Evolutionary conservation across 1,284 basidiomycete species (phyloP).

Genomic region (Malassezia restricta): DNA sequence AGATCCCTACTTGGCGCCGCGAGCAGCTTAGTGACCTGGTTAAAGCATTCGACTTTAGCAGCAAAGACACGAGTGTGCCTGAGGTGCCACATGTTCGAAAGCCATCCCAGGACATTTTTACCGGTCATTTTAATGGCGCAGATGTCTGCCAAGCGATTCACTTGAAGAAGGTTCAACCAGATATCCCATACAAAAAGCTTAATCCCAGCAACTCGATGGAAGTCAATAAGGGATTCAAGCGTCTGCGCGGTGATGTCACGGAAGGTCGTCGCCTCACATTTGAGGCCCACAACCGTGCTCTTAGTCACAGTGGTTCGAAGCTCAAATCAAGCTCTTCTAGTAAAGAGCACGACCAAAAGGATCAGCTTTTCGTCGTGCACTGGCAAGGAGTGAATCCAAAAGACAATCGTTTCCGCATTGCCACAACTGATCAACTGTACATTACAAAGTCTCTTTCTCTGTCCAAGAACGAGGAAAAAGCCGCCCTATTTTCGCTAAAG

Average conservation of each 20-base stretch:
- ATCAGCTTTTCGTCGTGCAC: constrained; percentile 15
- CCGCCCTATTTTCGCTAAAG: constrained; percentile 7
- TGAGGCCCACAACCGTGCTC: constrained; percentile 19
- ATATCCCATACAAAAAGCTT: constrained; percentile 12
- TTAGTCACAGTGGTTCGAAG: constrained; percentile 4
- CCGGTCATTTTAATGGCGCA: constrained; percentile 18
- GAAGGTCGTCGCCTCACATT: constrained; percentile 33
- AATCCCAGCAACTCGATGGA: constrained; percentile 1
- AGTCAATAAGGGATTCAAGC: constrained; percentile 27
- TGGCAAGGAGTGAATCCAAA: constrained; percentile 4
- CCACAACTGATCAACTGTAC: constrained; percentile 5
- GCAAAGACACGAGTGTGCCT: constrained; percentile 14
- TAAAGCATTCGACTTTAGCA: constrained; percentile 29
- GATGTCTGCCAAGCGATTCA: constrained; percentile 1
- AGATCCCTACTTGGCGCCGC: constrained; percentile 28
- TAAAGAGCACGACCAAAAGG: background rate
- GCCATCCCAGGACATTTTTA: constrained; percentile 16
- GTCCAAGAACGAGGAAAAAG: constrained; percentile 1
- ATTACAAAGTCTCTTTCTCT: constrained; percentile 1
- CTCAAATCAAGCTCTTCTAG: background rate
- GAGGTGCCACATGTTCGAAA: constrained; percentile 10
- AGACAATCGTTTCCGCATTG: constrained; percentile 12
- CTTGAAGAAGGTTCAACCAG: constrained; percentile 1
- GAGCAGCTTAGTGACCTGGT: constrained; percentile 29
- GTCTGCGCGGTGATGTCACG: constrained; percentile 22